These are phyloP conservation scores for Pseudocercospora musae DNA, from an alignment of 2,329 filamentous ascomycete species.

Conservation along the genomic window DNA sequence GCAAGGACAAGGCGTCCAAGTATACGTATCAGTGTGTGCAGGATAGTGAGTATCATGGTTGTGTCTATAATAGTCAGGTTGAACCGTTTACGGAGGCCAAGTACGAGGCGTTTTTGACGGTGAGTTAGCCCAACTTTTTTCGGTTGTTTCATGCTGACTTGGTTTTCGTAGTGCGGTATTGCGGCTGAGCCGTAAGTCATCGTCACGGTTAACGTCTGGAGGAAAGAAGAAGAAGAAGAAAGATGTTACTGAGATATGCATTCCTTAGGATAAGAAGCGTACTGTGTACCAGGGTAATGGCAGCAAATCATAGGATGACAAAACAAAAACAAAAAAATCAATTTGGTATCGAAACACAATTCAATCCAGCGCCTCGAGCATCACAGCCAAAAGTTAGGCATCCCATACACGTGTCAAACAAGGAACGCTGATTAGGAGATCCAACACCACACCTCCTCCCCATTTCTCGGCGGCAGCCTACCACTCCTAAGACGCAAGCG, in stretches of 20 bases:
- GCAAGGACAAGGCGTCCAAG: not conserved
- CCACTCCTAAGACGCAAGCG: slow-evolving; percentile 20
- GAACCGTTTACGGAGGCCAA: not conserved
- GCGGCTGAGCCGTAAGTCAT: slow-evolving; percentile 4
- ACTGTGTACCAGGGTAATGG: not conserved
- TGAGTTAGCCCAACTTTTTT: too few species aligned
- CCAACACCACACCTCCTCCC: not conserved
- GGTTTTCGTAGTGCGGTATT: slow-evolving; percentile 5
- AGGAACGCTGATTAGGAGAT: too few species aligned
- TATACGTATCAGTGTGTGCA: slow-evolving; percentile 11
- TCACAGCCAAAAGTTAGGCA: not conserved
- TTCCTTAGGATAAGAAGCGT: not conserved
- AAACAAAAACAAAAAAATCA: not conserved
- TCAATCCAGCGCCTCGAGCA: not conserved
- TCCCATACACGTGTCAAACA: too few species aligned
- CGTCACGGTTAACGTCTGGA: not conserved
- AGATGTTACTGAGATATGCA: not conserved
- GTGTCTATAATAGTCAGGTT: slow-evolving; percentile 9
- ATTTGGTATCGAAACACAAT: not conserved
- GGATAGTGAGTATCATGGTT: slow-evolving; percentile 10
- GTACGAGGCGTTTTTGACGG: slow-evolving; percentile 12
- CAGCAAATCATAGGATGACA: not conserved
- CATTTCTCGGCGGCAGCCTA: too few species aligned
- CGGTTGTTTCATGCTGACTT: not conserved
- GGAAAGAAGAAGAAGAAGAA: not conserved